A percentile compares a stretch with the other conserved stretches of the same genome.
Evolutionary conservation across 495 filamentous ascomycete species (phyloP).

Genomic region (Lasiosphaeris hirsuta): DNA sequence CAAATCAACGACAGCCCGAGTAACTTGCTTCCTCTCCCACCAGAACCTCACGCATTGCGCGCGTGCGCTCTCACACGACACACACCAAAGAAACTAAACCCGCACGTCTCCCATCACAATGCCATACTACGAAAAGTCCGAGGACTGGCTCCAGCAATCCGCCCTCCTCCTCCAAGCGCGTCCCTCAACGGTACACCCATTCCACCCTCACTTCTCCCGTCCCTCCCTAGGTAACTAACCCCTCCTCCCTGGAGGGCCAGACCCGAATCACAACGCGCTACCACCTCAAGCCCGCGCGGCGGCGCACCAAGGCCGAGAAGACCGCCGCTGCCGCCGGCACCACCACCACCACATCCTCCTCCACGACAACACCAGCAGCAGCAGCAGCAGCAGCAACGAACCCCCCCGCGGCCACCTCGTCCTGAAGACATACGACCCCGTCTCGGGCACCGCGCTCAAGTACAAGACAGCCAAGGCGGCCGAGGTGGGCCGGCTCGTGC

Average conservation of each 20-base stretch:
- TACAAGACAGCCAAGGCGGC: constrained; percentile 89
- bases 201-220: not conserved
- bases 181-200: constrained; percentile 41
- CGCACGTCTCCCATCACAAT: constrained; percentile 25
- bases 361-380: not conserved
- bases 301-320: constrained; percentile 23
- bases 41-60: not conserved
- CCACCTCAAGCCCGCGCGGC: constrained; percentile 53
- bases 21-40: constrained; percentile 1
- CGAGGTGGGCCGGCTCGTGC: constrained; percentile 79
- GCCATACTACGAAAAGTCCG: constrained; percentile 52
- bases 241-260: constrained; percentile 37
- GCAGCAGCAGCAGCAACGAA: constrained; percentile 18
- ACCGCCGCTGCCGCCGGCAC: constrained; percentile 6
- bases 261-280: constrained; percentile 84
- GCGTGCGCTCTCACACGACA: not conserved
- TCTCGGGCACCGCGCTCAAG: constrained; percentile 76
- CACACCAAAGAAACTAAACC: not conserved
- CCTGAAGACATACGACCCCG: constrained; percentile 87
- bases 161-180: constrained; percentile 47
- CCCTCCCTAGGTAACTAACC: constrained; percentile 10
- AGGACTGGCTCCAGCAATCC: constrained; percentile 53
- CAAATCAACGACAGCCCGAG: not conserved
- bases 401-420: constrained; percentile 61
- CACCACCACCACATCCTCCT: constrained; percentile 3